Evolutionary conservation across 1,284 basidiomycete genomes (phyloP), one percentile per base, ranked within the genome.

Genomic region (Heterobasidion annosum): DNA sequence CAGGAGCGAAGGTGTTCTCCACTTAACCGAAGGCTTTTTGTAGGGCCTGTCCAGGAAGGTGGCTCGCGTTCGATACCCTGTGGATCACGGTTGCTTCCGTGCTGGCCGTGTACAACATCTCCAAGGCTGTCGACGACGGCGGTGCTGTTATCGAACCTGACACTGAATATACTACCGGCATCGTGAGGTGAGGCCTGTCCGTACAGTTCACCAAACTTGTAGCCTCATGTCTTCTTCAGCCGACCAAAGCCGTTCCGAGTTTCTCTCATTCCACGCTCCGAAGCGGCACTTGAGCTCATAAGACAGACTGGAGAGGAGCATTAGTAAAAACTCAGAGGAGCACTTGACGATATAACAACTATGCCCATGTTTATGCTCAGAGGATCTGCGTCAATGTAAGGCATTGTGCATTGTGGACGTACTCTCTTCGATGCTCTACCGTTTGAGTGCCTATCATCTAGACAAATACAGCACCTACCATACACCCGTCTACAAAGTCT

Each of bases 41-140:
- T 46, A 77, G 73, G 34, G 58, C 71, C 50, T 80, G 78, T 58
- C 76, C 78, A 1, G 79, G 78, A 6, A 63, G 69, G 52, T 70
- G 70, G 65, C 66, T 79, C 12, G 54, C 54, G 52, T 70, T 73
- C 55, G 75, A 78, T 58, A 69, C 73, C 15, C 57, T 80, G 16
- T 80, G 74, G 72, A 73, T 79, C 48, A 64, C 71, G 13, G 65
- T 78, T 32, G 75, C 74, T 43, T 73, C 72, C 1, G 68, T 76
- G 35, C 59, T 80, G 35, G 63, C 73, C 6, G 70, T 72, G 13
- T 76, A 73, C 60, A 63, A 72, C 50, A 71, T 79, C 37, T 57
- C 65, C 43, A 73, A 71, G 61, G 64, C 70, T 8, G 53, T 69
- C 13, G 75, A 74, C 53, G 68, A 69, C 48, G 64, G 69, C 16